phyloP scores from a whole-genome alignment of 176 grass and related monocot species.

The Microstegium vimineum region DNA sequence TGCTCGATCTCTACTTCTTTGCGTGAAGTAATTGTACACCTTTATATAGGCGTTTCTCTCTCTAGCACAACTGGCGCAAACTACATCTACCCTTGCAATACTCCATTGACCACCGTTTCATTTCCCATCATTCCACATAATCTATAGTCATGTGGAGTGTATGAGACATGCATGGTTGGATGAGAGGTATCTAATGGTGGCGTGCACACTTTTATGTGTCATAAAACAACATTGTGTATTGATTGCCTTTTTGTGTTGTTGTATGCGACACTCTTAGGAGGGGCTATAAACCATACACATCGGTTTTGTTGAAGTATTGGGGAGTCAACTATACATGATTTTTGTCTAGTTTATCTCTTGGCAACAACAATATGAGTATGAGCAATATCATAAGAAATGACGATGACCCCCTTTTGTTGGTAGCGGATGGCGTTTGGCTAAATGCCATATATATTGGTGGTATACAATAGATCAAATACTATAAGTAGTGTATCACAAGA shows the following conservation, averaged over 20 bases:
- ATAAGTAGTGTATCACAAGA: background rate
- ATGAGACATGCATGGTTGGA: too few relatives aligned
- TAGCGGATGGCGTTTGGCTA: background rate
- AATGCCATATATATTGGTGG: background rate
- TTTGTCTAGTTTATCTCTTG: background rate
- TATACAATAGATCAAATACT: background rate
- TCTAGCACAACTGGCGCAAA: background rate
- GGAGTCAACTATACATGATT: background rate
- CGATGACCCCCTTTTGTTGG: background rate
- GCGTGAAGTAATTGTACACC: background rate
- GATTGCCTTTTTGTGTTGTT: background rate
- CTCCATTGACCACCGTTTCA: background rate
- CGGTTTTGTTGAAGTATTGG: too few relatives aligned
- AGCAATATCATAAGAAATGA: background rate
- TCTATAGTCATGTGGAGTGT: background rate
- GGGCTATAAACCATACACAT: too few relatives aligned
- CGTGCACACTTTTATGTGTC: too few relatives aligned
- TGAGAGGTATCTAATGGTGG: too few relatives aligned
- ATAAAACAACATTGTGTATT: background rate
- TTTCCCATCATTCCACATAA: background rate
- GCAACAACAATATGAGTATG: background rate
- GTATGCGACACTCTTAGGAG: too few relatives aligned
- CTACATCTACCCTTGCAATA: background rate
- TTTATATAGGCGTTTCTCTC: background rate
- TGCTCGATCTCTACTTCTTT: background rate